These are phyloP conservation scores for Ophiostoma perfectum DNA, from an alignment of 2,329 filamentous ascomycete genomes.

Conservation along the genomic window DNA sequence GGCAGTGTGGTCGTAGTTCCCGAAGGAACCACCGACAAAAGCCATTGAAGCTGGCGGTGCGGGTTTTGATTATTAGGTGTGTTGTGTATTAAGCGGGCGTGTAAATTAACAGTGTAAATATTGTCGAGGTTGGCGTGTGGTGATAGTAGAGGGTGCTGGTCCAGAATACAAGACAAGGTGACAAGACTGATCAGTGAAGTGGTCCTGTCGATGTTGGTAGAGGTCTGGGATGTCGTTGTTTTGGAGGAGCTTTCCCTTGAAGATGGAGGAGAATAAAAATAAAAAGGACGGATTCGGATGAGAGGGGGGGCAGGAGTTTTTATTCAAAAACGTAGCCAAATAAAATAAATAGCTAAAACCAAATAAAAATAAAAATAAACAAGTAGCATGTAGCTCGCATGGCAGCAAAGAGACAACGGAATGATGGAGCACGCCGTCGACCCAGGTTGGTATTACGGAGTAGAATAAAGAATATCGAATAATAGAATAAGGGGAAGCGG, in stretches of 20 bases:
- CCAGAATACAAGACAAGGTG: not conserved
- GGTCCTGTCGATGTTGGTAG: not conserved
- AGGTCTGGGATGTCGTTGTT: not conserved
- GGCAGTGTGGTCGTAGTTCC: slow-evolving; percentile 47
- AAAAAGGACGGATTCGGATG: slow-evolving; percentile 5
- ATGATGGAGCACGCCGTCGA: slow-evolving; percentile 10
- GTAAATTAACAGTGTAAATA: not conserved
- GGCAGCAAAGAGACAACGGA: not conserved
- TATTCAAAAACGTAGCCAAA: not conserved
- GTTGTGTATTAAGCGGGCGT: not conserved
- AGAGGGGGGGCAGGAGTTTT: not conserved
- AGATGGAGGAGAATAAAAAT: not conserved
- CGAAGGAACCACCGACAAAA: slow-evolving; percentile 39
- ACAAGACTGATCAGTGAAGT: slow-evolving; percentile 9
- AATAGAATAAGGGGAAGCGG: not conserved
- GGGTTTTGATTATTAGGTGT: not conserved
- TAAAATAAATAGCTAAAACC: not conserved
- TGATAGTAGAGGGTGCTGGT: slow-evolving; percentile 1
- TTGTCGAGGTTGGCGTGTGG: not conserved
- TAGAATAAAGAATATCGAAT: not conserved
- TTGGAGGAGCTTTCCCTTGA: not conserved
- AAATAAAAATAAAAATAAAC: slow-evolving; percentile 4
- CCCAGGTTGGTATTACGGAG: not conserved
- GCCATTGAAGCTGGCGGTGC: slow-evolving; percentile 35
- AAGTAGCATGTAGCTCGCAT: slow-evolving; percentile 4